Percentiles rank a stretch among this genome's conserved stretches.
Conservation (phyloP, 805 yeast genomes). For the Metschnikowia peoriensis region DNA sequence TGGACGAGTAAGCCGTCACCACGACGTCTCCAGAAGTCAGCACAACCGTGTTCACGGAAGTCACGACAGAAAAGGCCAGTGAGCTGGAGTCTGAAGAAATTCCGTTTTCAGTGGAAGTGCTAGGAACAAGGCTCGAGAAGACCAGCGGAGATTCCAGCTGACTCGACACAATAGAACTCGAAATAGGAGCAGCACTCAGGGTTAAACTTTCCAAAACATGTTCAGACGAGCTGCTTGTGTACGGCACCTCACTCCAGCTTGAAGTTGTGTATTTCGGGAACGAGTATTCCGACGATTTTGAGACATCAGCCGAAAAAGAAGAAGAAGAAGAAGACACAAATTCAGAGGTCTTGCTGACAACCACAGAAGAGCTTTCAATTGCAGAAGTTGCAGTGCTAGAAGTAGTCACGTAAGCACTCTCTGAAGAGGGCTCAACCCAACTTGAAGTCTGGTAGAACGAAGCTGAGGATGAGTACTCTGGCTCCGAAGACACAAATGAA, state of each 20-base stretch:
- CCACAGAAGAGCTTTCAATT: neutral
- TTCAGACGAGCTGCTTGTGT: too few species aligned
- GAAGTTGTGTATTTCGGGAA: neutral
- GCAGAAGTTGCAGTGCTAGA: neutral
- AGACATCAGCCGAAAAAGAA: neutral
- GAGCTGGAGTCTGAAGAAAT: neutral
- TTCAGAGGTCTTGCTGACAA: too few species aligned
- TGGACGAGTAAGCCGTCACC: neutral
- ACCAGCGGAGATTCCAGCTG: neutral
- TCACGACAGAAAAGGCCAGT: neutral
- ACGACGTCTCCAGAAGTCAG: neutral
- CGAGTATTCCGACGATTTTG: neutral
- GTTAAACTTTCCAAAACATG: neutral
- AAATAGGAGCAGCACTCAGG: neutral
- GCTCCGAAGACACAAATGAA: neutral
- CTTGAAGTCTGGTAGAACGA: neutral
- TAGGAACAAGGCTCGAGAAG: neutral
- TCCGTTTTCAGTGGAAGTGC: neutral
- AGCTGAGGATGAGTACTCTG: neutral
- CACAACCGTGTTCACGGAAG: neutral
- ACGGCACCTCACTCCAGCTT: too few species aligned
- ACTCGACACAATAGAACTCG: neutral
- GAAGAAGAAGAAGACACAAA: neutral
- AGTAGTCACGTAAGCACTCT: too few species aligned
- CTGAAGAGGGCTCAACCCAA: neutral